phyloP scores from a whole-genome alignment of 345 rosid genomes.

The Aegle marmelos region DNA sequence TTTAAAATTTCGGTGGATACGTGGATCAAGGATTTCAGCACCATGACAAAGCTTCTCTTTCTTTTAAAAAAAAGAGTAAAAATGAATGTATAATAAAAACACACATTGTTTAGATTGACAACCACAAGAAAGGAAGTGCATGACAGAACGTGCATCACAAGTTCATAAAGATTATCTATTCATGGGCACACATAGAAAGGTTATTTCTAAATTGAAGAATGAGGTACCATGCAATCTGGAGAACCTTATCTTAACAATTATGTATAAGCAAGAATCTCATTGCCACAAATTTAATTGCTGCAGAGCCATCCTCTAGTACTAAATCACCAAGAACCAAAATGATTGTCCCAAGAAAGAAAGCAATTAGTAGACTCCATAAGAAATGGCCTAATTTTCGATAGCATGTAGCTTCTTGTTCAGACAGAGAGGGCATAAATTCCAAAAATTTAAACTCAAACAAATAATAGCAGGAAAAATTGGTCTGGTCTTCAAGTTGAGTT shows the following conservation, averaged over 20 bases:
- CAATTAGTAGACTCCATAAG: background rate
- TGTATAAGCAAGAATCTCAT: background rate
- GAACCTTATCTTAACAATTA: conserved; percentile 2
- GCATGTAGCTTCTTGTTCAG: conserved; percentile 3
- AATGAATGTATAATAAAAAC: background rate
- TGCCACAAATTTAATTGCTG: background rate
- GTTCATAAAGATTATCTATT: background rate
- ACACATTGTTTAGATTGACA: conserved; percentile 1
- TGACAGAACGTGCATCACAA: background rate
- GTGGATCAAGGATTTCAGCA: background rate
- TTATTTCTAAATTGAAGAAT: background rate
- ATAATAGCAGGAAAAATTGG: conserved; percentile 6
- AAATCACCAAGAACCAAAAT: background rate
- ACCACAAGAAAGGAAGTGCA: conserved; percentile 1
- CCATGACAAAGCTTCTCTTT: background rate
- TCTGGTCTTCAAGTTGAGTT: conserved; percentile 5
- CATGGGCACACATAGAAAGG: background rate
- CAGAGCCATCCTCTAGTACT: background rate
- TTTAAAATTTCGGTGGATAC: background rate
- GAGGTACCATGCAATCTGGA: background rate
- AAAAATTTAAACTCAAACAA: conserved; percentile 5
- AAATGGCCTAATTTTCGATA: background rate
- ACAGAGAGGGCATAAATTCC: background rate
- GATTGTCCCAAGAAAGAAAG: background rate
- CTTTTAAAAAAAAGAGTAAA: background rate